Percentiles rank a stretch among this genome's conserved stretches.
Conservation (phyloP, 2,329 filamentous ascomycete species). For the Fusarium dimerum region DNA sequence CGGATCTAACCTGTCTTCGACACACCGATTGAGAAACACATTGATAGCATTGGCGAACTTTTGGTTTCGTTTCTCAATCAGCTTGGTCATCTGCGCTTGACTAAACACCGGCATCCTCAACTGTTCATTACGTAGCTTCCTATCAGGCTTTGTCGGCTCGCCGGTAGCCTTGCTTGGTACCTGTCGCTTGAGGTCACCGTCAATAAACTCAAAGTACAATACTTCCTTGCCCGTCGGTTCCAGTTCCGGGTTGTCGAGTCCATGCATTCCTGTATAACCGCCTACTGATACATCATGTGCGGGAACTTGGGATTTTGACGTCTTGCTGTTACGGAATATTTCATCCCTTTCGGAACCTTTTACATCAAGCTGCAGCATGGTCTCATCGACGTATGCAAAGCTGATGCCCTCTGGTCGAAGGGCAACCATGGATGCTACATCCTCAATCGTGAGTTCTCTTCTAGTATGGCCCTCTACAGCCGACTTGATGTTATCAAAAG, state of each 20-base stretch:
- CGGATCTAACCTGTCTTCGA: conserved; percentile 64
- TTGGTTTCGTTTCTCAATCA: conserved; percentile 87
- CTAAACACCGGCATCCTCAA: conserved; percentile 91
- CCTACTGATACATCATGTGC: conserved; percentile 59
- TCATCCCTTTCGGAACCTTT: conserved; percentile 68
- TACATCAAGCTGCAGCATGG: conserved; percentile 77
- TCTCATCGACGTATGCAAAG: conserved; percentile 85
- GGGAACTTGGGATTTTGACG: conserved; percentile 51
- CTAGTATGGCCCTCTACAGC: conserved; percentile 84
- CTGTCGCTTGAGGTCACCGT: conserved; percentile 85
- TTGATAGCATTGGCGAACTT: conserved; percentile 81
- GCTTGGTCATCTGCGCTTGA: conserved; percentile 83
- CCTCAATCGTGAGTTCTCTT: conserved; percentile 67
- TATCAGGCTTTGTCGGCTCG: conserved; percentile 66
- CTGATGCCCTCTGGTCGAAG: conserved; percentile 77
- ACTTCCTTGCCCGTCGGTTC: conserved; percentile 59
- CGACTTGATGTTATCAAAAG: conserved; percentile 82
- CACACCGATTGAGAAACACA: conserved; percentile 74
- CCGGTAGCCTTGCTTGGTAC: conserved; percentile 72
- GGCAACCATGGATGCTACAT: conserved; percentile 80
- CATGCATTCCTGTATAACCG: conserved; percentile 52
- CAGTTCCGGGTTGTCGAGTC: conserved; percentile 30
- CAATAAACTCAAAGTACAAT: conserved; percentile 87
- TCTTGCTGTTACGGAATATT: conserved; percentile 53
- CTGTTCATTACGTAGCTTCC: conserved; percentile 73